Evolutionary conservation across 495 filamentous ascomycete genomes (phyloP).

Genomic region (Bombardia bombarda): DNA sequence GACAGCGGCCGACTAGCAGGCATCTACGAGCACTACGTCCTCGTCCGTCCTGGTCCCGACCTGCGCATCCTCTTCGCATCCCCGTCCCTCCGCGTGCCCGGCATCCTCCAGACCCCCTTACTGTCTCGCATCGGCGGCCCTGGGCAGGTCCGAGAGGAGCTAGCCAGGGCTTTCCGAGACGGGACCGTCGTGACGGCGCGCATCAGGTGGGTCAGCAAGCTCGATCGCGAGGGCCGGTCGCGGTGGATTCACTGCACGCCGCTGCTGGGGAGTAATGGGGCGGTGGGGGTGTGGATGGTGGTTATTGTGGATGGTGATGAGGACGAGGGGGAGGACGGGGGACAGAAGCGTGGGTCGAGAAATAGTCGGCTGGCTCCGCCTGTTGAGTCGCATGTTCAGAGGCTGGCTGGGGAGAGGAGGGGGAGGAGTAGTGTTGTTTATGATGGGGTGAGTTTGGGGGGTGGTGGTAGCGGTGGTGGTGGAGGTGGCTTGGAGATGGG

Average conservation of each 20-base stretch:
- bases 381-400: not conserved
- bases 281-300: slow-evolving; percentile 59
- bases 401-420: too few species aligned
- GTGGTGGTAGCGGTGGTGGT: too few species aligned
- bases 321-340: too few species aligned
- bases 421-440: not conserved
- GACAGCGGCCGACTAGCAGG: slow-evolving; percentile 27
- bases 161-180: slow-evolving; percentile 45
- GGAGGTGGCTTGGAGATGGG: too few species aligned
- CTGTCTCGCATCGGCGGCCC: slow-evolving; percentile 52
- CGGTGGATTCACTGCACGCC: slow-evolving; percentile 60
- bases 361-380: slow-evolving; percentile 2
- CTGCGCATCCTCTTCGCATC: slow-evolving; percentile 59
- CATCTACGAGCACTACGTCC: slow-evolving; percentile 51
- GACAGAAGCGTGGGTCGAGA: slow-evolving; percentile 4
- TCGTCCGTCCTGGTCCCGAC: slow-evolving; percentile 53
- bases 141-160: slow-evolving; percentile 40
- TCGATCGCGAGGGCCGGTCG: slow-evolving; percentile 37
- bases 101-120: slow-evolving; percentile 56
- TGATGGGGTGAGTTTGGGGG: not conserved
- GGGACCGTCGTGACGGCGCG: slow-evolving; percentile 53
- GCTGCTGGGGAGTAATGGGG: slow-evolving; percentile 46
- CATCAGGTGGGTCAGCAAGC: slow-evolving; percentile 47
- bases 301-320: slow-evolving; percentile 49
- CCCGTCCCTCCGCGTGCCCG: slow-evolving; percentile 54